Base-by-base conservation (phyloP, 78 protist species). In the Bigelowiella natans region DNA sequence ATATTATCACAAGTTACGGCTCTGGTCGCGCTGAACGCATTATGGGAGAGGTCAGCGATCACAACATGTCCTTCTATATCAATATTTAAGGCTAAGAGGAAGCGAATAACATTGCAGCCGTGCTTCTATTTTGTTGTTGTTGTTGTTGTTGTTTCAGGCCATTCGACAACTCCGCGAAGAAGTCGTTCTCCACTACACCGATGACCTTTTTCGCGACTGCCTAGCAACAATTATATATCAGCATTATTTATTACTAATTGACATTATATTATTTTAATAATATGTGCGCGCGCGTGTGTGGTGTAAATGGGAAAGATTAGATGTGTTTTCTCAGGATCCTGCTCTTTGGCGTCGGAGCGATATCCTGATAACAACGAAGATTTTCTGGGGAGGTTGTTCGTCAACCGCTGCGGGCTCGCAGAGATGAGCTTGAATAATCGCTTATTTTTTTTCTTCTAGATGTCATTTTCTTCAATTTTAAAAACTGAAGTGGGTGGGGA, bases 361-460 rank as follows among this genome's bases (percentile, higher is more conserved):
- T 63, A 37, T 85, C 11, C 7, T 34, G 30, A 7, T 85, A 11
- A 85, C 87, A 11, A 85, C 87, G 38, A 85, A 85, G 11, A 85
- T 85, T 18, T 85, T 85, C 18, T 85, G 87, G 87, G 87, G 87
- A 37, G 82, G 82, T n/a, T n/a, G n/a, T n/a, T n/a, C n/a, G n/a
- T n/a, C n/a, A n/a, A n/a, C n/a, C n/a, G n/a, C n/a, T n/a, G n/a
- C n/a, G n/a, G n/a, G n/a, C n/a, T n/a, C n/a, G n/a, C n/a, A n/a
- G n/a, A n/a, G n/a, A n/a, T n/a, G n/a, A n/a, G n/a, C n/a, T n/a
- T n/a, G n/a, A n/a, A n/a, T n/a, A n/a, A n/a, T n/a, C n/a, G n/a
- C n/a, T n/a, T n/a, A n/a, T n/a, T n/a, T n/a, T n/a, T n/a, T n/a
- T n/a, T n/a, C n/a, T n/a, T n/a, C n/a, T n/a, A n/a, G n/a, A n/a